These are phyloP conservation scores for Heterobasidion annosum DNA, from an alignment of 1,284 basidiomycete species.

Conservation along the genomic window DNA sequence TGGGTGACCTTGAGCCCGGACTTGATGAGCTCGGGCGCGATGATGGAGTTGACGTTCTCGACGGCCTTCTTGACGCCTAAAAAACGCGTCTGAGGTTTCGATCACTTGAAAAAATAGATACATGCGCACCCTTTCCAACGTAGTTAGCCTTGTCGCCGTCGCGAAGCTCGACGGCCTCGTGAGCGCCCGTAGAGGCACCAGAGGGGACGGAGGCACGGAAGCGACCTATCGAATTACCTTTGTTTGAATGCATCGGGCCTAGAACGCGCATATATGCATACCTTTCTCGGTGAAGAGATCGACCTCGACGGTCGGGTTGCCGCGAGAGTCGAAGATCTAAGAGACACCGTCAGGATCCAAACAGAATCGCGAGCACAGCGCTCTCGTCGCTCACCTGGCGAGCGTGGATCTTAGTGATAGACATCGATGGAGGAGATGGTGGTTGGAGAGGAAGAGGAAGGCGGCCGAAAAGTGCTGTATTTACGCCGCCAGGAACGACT, in stretches of 20 bases:
- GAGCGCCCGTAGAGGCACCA: conserved; percentile 96
- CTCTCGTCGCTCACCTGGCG: conserved; percentile 62
- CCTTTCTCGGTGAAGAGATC: conserved; percentile 86
- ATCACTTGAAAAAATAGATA: not conserved
- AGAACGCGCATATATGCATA: conserved; percentile 17
- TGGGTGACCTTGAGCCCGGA: conserved; percentile 81
- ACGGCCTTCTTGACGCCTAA: conserved; percentile 94
- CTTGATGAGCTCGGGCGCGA: conserved; percentile 87
- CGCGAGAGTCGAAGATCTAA: conserved; percentile 95
- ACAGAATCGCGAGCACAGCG: not conserved
- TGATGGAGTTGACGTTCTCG: conserved; percentile 87
- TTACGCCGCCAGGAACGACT: conserved; percentile 4
- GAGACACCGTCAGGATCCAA: not conserved
- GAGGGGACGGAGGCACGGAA: conserved; percentile 96
- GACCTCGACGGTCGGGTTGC: conserved; percentile 94
- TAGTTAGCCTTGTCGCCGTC: conserved; percentile 93
- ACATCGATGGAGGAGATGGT: conserved; percentile 48
- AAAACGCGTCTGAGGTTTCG: not conserved
- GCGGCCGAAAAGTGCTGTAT: conserved; percentile 6
- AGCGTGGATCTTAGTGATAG: conserved; percentile 80
- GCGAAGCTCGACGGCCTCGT: conserved; percentile 98
- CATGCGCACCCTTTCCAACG: conserved; percentile 81
- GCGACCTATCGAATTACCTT: conserved; percentile 49
- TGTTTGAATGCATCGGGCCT: not conserved
- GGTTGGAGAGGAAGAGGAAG: conserved; percentile 10